Percentiles rank a stretch among this genome's conserved stretches.
phyloP scores from a whole-genome alignment of 139 green algal species.

The Nannochloris sp. region DNA sequence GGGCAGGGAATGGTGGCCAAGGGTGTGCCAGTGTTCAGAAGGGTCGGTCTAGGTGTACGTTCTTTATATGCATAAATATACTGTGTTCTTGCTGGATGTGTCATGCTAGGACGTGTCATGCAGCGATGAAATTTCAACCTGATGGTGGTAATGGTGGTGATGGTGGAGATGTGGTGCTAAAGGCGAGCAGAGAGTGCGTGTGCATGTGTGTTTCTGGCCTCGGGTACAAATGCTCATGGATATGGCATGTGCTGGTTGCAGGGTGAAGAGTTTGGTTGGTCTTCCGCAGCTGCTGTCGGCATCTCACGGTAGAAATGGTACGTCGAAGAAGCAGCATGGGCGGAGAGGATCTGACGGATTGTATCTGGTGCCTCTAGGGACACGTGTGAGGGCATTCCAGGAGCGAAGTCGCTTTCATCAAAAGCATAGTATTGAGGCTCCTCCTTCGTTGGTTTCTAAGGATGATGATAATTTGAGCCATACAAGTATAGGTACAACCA shows the following conservation, averaged over 20 bases:
- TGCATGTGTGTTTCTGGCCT: neutral
- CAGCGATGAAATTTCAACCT: conserved; percentile 9
- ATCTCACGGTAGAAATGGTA: conserved; percentile 10
- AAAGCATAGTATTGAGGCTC: neutral
- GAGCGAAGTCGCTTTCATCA: neutral
- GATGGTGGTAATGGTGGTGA: conserved; percentile 41
- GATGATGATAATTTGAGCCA: neutral
- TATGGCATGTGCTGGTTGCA: conserved; percentile 13
- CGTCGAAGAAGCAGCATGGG: conserved; percentile 19
- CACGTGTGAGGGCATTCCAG: conserved; percentile 12
- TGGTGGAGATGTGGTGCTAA: conserved; percentile 34
- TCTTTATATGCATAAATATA: neutral
- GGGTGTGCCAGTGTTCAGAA: conserved; percentile 27
- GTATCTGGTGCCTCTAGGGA: conserved; percentile 19
- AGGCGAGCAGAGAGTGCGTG: conserved; percentile 25
- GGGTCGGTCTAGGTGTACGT: conserved; percentile 19
- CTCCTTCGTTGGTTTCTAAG: neutral
- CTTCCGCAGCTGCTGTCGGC: conserved; percentile 25
- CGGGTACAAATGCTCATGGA: neutral
- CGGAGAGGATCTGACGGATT: conserved; percentile 11
- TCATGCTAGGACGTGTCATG: conserved; percentile 2
- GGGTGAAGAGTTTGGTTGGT: conserved; percentile 29
- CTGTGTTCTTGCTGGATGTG: neutral
- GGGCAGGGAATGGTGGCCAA: conserved; percentile 28
- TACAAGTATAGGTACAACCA: neutral